Evolutionary conservation across 129 eudicot species (phyloP).

Genomic region (Apium graveolens): DNA sequence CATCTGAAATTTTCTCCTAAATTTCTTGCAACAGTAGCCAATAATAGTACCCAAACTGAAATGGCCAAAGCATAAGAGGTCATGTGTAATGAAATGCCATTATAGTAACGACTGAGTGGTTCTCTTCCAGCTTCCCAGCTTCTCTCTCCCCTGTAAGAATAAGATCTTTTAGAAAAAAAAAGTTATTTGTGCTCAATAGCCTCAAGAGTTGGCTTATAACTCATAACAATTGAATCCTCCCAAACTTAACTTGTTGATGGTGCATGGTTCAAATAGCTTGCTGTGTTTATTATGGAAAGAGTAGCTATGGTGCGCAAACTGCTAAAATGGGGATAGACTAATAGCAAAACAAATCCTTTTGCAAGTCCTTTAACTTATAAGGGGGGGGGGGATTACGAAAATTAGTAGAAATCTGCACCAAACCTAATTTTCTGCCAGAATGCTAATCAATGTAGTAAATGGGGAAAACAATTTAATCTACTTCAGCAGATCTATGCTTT

Average conservation of each 20-base stretch:
- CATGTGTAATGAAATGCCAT: not conserved
- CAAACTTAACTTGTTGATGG: not conserved
- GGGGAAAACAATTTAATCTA: not conserved
- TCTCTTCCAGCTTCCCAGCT: conserved; percentile 51
- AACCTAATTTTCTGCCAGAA: not conserved
- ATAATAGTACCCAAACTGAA: not conserved
- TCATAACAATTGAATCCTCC: too few species aligned
- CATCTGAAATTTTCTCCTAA: too few species aligned
- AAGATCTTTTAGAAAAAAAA: not conserved
- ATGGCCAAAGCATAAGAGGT: not conserved
- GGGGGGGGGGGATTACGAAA: not conserved
- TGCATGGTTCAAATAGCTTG: not conserved
- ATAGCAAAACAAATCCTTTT: not conserved
- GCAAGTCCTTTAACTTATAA: not conserved
- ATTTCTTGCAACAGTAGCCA: not conserved
- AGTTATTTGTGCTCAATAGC: not conserved
- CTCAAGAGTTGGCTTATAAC: not conserved
- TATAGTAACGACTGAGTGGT: conserved; percentile 17
- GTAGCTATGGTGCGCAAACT: not conserved
- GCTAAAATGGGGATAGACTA: not conserved
- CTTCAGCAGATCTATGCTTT: not conserved
- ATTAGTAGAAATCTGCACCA: not conserved
- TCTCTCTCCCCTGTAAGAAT: conserved; percentile 41
- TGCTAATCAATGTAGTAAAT: not conserved
- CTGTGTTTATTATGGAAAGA: not conserved